Percentiles rank a stretch among this genome's conserved stretches.
Conservation (phyloP, 768 basidiomycete species). For the Mycena indigotica region DNA sequence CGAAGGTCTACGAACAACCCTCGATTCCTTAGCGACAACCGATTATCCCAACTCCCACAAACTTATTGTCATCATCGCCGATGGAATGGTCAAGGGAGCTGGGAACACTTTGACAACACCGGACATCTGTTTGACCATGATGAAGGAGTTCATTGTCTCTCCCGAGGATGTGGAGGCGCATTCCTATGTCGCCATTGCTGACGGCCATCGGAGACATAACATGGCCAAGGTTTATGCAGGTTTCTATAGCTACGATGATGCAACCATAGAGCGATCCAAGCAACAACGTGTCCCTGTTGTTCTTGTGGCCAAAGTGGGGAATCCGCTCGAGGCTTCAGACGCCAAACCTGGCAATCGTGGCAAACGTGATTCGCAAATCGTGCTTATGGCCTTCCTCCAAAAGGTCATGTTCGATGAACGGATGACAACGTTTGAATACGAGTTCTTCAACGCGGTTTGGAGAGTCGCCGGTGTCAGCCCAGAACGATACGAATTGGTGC, state of each 20-base stretch:
- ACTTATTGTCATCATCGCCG: slow-evolving; percentile 90
- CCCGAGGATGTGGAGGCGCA: slow-evolving; percentile 87
- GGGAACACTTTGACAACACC: slow-evolving; percentile 90
- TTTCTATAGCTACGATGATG: slow-evolving; percentile 93
- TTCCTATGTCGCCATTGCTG: slow-evolving; percentile 97
- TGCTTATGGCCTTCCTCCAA: slow-evolving; percentile 96
- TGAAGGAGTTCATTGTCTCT: slow-evolving; percentile 88
- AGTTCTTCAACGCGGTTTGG: slow-evolving; percentile 99
- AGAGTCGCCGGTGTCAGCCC: slow-evolving; percentile 92
- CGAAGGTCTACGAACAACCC: slow-evolving; percentile 93
- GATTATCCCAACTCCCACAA: slow-evolving; percentile 99
- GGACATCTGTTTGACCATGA: slow-evolving; percentile 93
- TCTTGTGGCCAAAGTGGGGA: slow-evolving; percentile 94
- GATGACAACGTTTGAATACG: slow-evolving; percentile 99
- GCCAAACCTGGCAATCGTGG: slow-evolving; percentile 97
- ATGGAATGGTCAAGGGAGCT: slow-evolving; percentile 97
- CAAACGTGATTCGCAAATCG: slow-evolving; percentile 97
- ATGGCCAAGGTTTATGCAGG: slow-evolving; percentile 99
- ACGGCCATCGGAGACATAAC: slow-evolving; percentile 99
- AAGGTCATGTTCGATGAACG: slow-evolving; percentile 99
- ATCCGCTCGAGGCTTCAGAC: slow-evolving; percentile 85
- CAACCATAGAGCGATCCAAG: slow-evolving; percentile 86
- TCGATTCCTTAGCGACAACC: slow-evolving; percentile 98
- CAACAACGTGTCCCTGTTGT: slow-evolving; percentile 97
- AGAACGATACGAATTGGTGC: slow-evolving; percentile 91